Conservation (phyloP, 768 basidiomycete genomes). For the Suillus plorans region DNA sequence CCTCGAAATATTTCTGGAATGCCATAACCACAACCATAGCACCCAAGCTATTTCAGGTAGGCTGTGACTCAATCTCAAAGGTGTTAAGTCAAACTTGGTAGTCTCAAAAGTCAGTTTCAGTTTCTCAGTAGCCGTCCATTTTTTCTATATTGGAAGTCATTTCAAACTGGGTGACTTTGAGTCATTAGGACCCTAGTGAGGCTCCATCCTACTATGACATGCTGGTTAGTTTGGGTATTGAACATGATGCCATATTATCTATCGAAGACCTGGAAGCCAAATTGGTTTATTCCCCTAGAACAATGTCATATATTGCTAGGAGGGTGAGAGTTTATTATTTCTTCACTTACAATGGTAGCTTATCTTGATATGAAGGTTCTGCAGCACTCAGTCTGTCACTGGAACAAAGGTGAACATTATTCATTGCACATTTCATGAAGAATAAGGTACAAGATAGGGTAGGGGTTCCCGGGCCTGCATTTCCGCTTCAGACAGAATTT, state of each 20-base stretch:
- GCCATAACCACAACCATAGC: neutral
- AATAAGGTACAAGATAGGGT: neutral
- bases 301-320: neutral
- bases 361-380: neutral
- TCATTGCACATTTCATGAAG: neutral
- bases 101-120: neutral
- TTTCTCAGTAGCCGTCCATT: conserved; percentile 5
- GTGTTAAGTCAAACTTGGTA: neutral
- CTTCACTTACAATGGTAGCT: conserved; percentile 3
- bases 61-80: neutral
- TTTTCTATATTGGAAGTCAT: conserved; percentile 7
- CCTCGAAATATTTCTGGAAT: neutral
- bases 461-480: neutral
- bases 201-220: conserved; percentile 5
- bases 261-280: neutral
- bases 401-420: neutral
- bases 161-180: neutral
- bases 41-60: neutral
- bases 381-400: neutral
- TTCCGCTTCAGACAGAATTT: neutral
- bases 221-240: conserved; percentile 9
- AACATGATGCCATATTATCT: neutral
- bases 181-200: neutral
- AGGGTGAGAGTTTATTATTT: neutral
- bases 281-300: neutral